Base-by-base conservation (phyloP, 306 rosid species). In the Adenanthera pavonina region DNA sequence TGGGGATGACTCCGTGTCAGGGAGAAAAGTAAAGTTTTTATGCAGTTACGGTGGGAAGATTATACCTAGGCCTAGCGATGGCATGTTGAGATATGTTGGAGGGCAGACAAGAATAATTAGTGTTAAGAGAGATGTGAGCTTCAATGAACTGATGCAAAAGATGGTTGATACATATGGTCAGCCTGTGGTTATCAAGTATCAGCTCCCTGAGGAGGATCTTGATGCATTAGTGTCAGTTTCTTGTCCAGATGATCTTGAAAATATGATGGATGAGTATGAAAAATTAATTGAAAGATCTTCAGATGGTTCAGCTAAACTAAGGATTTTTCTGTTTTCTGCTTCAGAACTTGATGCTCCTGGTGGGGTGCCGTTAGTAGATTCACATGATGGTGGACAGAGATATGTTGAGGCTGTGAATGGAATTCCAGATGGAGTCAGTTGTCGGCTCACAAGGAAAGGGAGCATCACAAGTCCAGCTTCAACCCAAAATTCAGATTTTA, bases 41-140 rank as follows among this genome's bases (percentile, higher is more conserved):
- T 94, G 98, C 79, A 94, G 97, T 89, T 92, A 90, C 49, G 92
- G 97, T 5, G 98, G 97, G 71, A 94, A 76, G 95, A 91, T 92
- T 72, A 79, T 91, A 69, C 97, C 97, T 48, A 90, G 97, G 82
- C 97, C 97, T 33, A 92, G 94, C 36, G 98, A 94, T 82, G 95
- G 95, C 62, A 76, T 87, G 90, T 72, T 94, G 90, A 94, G 98
- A 81, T 94, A 94, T 80, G 97, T 94, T 69, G 97, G 98, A 72
- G 98, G 98, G n/a, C 94, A 88, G 77, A 92, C 98, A 1, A 85
- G 94, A 86, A 92, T 95, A 77, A 89, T 92, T 70, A 89, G 97
- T 86, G 90, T 92, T 51, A 86, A 81, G 77, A 87, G 88, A 86
- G 94, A 92, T 57, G 90, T 90, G 82, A 87, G 86, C 83, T 86